These are phyloP conservation scores for Nigrospora sphaerica DNA, from an alignment of 2,329 filamentous ascomycete species.

Conservation along the genomic window DNA sequence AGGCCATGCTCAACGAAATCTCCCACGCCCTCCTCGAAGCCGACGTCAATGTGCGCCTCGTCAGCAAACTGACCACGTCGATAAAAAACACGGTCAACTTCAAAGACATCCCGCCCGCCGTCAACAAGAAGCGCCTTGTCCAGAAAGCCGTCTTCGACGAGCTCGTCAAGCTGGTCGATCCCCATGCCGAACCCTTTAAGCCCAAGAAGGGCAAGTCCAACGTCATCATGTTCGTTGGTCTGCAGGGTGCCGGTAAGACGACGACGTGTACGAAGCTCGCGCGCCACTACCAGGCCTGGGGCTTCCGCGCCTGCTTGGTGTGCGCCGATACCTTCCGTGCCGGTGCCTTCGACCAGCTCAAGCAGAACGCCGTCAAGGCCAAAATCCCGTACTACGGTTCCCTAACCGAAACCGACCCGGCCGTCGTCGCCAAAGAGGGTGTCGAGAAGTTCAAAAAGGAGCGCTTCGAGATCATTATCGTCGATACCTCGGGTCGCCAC, in stretches of 20 bases:
- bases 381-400: slow-evolving; percentile 99
- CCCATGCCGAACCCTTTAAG: slow-evolving; percentile 90
- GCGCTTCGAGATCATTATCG: slow-evolving; percentile 95
- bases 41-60: slow-evolving; percentile 94
- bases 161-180: slow-evolving; percentile 90
- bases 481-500: slow-evolving; percentile 93
- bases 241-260: slow-evolving; percentile 96
- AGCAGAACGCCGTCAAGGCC: slow-evolving; percentile 97
- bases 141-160: slow-evolving; percentile 98
- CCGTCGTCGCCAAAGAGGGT: slow-evolving; percentile 87
- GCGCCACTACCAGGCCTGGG: slow-evolving; percentile 85
- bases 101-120: slow-evolving; percentile 80
- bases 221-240: slow-evolving; percentile 98
- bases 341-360: slow-evolving; percentile 95
- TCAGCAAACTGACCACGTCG: slow-evolving; percentile 83
- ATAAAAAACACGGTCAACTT: slow-evolving; percentile 91
- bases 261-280: slow-evolving; percentile 97
- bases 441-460: slow-evolving; percentile 99
- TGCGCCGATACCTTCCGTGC: slow-evolving; percentile 98
- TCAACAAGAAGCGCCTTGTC: slow-evolving; percentile 97
- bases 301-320: slow-evolving; percentile 88
- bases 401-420: slow-evolving; percentile 91
- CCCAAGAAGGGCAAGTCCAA: slow-evolving; percentile 94
- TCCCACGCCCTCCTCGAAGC: slow-evolving; percentile 91
- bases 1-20: slow-evolving; percentile 97